Base-by-base conservation (phyloP, 371 early-diverging fungal genomes). In the Actinomortierella ambigua region DNA sequence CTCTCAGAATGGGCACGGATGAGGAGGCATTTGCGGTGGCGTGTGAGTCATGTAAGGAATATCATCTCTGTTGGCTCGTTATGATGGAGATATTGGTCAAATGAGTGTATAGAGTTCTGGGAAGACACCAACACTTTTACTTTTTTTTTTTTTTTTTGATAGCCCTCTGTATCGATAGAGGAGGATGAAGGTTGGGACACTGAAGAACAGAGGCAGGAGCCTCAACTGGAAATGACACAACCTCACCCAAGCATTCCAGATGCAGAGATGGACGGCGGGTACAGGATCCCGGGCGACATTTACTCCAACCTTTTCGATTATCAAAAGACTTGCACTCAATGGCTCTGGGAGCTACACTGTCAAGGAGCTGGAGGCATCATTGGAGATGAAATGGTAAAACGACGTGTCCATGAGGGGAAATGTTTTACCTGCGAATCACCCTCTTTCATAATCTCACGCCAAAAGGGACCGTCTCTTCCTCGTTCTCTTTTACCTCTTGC, bases 351-450 rank as follows among this genome's bases (percentile, higher is more conserved):
- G 57, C 79, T 98, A 29, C 91, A 95, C 69, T 79, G 81, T 34
- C 93, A 94, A 65, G 85, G 91, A 48, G 91, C 90, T 0, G 99
- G 99, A 1, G 99, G 99, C 0, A 92, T 99, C 27, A 77, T 98
- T 24, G 98, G 98, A n/a, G 99, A 99, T 79, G 98, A 99, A 77
- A 98, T 99, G 97, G 85, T 82, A 69, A 68, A 40, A 55, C 18
- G 20, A 61, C 23, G 14, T 53, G 17, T 40, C 26, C 26, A 23
- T 48, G 61, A 29, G 28, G n/a, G n/a, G n/a, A n/a, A n/a, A n/a
- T n/a, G n/a, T n/a, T n/a, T n/a, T n/a, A n/a, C n/a, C n/a, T n/a
- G n/a, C n/a, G n/a, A n/a, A n/a, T n/a, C n/a, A n/a, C n/a, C n/a
- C n/a, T n/a, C n/a, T n/a, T n/a, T n/a, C n/a, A 28, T 14, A 50